Percentiles rank a stretch among this genome's conserved stretches.
Conservation (phyloP, 108 stramenopile genomes). For the Discostella stelligeroides region DNA sequence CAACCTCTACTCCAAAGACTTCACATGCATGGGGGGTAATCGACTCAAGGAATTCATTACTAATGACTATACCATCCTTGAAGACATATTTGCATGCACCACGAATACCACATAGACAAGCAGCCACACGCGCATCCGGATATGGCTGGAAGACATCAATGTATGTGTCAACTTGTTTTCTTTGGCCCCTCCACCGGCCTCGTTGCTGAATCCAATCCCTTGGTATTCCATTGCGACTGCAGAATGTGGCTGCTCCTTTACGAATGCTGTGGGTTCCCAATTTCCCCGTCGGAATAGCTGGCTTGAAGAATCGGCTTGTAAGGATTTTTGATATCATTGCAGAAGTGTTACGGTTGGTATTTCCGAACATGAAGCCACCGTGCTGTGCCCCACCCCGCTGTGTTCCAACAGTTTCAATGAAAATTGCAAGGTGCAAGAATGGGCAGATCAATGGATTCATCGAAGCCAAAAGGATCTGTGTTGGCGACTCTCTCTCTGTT, state of each 20-base stretch:
- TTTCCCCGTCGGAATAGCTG: no score
- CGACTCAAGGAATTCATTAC: not conserved
- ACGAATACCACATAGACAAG: not conserved
- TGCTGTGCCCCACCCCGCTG: no score
- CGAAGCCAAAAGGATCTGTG: not conserved
- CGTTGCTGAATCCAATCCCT: not conserved
- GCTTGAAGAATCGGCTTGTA: no score
- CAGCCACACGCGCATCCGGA: not conserved
- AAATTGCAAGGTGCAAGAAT: no score
- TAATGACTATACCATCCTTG: not conserved
- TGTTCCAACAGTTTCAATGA: no score
- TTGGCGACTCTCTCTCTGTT: no score
- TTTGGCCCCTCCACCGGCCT: not conserved
- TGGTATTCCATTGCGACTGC: not conserved
- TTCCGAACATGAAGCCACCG: no score
- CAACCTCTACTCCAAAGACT: not conserved
- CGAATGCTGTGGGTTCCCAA: no score
- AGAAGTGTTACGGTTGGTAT: no score
- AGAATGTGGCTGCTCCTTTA: not conserved
- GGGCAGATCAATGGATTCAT: not conserved
- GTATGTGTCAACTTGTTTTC: not conserved
- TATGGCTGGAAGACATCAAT: no score
- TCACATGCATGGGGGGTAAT: not conserved
- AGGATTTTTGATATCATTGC: no score
- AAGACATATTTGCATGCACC: conserved; percentile 3